These are phyloP conservation scores for Leptodermis oblonga DNA, from an alignment of 257 asterid genomes.

Conservation along the genomic window DNA sequence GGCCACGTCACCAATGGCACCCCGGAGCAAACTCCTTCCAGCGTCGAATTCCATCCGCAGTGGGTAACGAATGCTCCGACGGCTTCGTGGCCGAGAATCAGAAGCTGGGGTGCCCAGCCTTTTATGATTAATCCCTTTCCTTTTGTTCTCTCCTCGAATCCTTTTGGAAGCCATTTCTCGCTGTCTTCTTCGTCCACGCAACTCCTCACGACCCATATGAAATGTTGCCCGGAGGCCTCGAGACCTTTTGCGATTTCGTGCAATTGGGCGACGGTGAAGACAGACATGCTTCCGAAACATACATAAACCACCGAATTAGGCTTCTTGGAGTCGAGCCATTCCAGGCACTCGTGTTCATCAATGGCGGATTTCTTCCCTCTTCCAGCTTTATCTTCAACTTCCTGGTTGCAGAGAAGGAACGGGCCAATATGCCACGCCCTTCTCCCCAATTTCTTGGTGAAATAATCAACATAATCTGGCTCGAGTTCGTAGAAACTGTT, in stretches of 20 bases:
- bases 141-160: slow-evolving; percentile 46
- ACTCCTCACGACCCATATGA: slow-evolving; percentile 62
- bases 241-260: slow-evolving; percentile 61
- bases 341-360: slow-evolving; percentile 43
- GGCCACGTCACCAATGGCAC: slow-evolving; percentile 61
- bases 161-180: slow-evolving; percentile 45
- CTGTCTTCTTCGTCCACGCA: slow-evolving; percentile 20
- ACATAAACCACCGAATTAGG: slow-evolving; percentile 48
- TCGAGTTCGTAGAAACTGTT: slow-evolving; percentile 57
- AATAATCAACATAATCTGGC: slow-evolving; percentile 34
- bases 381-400: slow-evolving; percentile 2
- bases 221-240: slow-evolving; percentile 49
- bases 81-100: slow-evolving; percentile 39
- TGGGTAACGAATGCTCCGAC: slow-evolving; percentile 46
- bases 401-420: slow-evolving; percentile 18
- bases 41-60: slow-evolving; percentile 54
- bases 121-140: slow-evolving; percentile 52
- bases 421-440: slow-evolving; percentile 51
- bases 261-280: slow-evolving; percentile 40
- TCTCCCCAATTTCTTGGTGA: slow-evolving; percentile 28
- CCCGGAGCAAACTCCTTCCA: slow-evolving; percentile 44
- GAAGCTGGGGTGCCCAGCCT: slow-evolving; percentile 72
- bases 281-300: slow-evolving; percentile 56
- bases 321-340: slow-evolving; percentile 55
- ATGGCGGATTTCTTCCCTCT: slow-evolving; percentile 46